These are phyloP conservation scores for Brassica rapa DNA, from an alignment of 345 rosid genomes.

Conservation along the genomic window DNA sequence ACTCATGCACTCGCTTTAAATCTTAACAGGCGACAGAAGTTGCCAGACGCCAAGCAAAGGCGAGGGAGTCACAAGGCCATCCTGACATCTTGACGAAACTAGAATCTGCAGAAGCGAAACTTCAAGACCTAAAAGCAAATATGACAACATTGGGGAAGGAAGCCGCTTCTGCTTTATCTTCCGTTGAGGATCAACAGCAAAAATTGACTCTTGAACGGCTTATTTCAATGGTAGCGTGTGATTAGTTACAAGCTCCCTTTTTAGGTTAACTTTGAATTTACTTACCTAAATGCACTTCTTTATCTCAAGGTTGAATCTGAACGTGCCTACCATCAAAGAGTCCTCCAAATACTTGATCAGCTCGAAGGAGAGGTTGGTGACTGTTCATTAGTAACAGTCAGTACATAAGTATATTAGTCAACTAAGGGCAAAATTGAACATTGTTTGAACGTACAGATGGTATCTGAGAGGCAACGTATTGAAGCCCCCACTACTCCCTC, in stretches of 20 bases:
- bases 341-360: constrained; percentile 89
- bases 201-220: constrained; percentile 91
- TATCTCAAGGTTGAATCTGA: constrained; percentile 81
- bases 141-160: constrained; percentile 84
- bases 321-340: constrained; percentile 77
- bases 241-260: constrained; percentile 6
- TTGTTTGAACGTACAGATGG: constrained; percentile 53
- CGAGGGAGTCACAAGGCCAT: constrained; percentile 74
- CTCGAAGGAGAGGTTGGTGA: constrained; percentile 81
- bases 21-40: constrained; percentile 89
- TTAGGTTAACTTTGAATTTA: constrained; percentile 7
- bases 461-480: constrained; percentile 76
- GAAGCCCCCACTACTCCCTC: constrained; percentile 73
- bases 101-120: constrained; percentile 88
- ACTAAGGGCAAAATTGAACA: neutral
- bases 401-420: neutral
- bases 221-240: constrained; percentile 71
- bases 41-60: constrained; percentile 87
- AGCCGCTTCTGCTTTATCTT: constrained; percentile 90
- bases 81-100: constrained; percentile 73
- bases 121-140: constrained; percentile 83
- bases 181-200: constrained; percentile 97
- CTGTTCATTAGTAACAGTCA: neutral
- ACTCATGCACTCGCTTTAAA: constrained; percentile 28
- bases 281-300: constrained; percentile 4